Conservation (phyloP, 176 grass and related monocot genomes). For the Cymbopogon citratus region DNA sequence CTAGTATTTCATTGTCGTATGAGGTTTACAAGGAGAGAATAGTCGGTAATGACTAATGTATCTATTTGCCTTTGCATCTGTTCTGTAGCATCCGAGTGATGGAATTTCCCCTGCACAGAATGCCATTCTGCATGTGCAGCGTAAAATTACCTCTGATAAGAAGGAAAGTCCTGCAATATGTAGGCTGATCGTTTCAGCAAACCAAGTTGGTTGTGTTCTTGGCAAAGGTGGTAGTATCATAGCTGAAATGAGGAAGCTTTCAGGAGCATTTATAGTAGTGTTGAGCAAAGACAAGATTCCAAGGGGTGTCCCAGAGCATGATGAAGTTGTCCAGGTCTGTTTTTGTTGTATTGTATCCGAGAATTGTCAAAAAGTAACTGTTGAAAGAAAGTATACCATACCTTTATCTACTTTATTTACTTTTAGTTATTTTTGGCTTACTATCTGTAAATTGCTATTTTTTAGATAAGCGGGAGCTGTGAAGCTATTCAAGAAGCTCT, state of each 20-base stretch:
- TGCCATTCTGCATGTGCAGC: slow-evolving; percentile 82
- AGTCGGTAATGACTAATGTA: slow-evolving; percentile 29
- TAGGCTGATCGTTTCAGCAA: slow-evolving; percentile 64
- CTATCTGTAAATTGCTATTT: slow-evolving; percentile 26
- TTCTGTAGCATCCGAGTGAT: slow-evolving; percentile 67
- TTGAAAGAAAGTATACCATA: not conserved
- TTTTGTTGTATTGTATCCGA: slow-evolving; percentile 12
- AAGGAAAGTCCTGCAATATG: slow-evolving; percentile 45
- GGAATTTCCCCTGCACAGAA: slow-evolving; percentile 84
- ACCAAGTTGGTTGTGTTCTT: slow-evolving; percentile 85
- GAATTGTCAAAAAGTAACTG: not conserved
- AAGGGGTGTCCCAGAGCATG: slow-evolving; percentile 57
- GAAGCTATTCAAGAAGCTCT: slow-evolving; percentile 87
- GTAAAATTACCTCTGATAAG: slow-evolving; percentile 51
- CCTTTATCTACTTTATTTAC: not conserved
- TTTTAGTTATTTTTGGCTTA: not conserved
- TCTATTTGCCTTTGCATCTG: slow-evolving; percentile 4
- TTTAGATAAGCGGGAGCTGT: slow-evolving; percentile 66
- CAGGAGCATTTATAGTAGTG: slow-evolving; percentile 79
- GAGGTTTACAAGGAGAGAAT: not conserved
- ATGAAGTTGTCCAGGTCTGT: slow-evolving; percentile 79
- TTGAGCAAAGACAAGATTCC: slow-evolving; percentile 73
- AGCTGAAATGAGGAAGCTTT: slow-evolving; percentile 92
- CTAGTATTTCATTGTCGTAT: not conserved
- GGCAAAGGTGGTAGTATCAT: slow-evolving; percentile 89